Evolutionary conservation across 176 grass and related monocot genomes (phyloP), one percentile per base, ranked within the genome.

Genomic region (Calamus simplicifolius): DNA sequence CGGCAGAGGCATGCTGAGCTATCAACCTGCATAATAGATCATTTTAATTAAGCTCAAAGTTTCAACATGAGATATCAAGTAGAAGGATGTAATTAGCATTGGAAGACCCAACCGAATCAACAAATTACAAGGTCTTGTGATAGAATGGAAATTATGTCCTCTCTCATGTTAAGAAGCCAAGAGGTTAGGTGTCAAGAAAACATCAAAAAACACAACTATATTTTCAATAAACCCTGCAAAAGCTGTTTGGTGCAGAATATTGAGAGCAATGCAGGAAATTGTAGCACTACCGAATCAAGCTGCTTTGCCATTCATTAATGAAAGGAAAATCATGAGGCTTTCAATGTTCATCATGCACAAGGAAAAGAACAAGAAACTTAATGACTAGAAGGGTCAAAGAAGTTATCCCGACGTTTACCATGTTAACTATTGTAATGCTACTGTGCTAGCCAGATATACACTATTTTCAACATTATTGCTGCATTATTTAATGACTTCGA

Each of bases 1-100:
- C 79, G 69, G 54, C 90, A 95, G 26, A 89, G 70, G 70, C 90
- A 95, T 25, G 73, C 56, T 27, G 82, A 86, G 58, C 67, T 71
- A 62, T 89, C 85, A 18, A 89, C 90, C 90, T 95, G 70, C 61
- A 52, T 16, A 5, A 52, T 16, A 5, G 7, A 43, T 13, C 0
- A 43, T 35, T 35, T 35, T 7, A 10, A 35, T 35, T 7, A 10
- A 35, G 8, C 1, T 35, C 35, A 50, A 25, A 4, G 50, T 15
- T 4, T 21, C 43, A 50, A n/a, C 4, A 5, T 23, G 19, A 14
- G 8, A 49, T 15, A 16, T 17, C 5, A 43, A 43, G 8, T 43
- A 27, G 18, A 49, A 7, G 19, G 1, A 50, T 5, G 62, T 50
- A 51, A 5, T 26, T 38, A 28, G 14, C 6, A 25, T 14, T 63